Conservation (phyloP, 306 rosid genomes). For the Cucurbita moschata region DNA sequence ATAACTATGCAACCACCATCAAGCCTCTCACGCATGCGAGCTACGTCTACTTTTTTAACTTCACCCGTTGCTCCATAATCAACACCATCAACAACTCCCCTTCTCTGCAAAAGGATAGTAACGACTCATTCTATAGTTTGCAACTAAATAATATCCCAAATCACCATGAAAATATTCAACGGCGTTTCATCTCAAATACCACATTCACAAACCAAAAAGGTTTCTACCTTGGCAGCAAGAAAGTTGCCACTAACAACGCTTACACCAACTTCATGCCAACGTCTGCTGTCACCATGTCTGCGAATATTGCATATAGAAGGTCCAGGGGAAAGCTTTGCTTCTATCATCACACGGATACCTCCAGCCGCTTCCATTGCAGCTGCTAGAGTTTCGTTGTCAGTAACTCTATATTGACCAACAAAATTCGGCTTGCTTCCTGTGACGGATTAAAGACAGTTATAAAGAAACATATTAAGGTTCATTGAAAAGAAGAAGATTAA, state of each 20-base stretch:
- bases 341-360: conserved; percentile 64
- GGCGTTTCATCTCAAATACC: not conserved
- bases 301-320: conserved; percentile 88
- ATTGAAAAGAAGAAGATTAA: not conserved
- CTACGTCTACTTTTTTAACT: conserved; percentile 71
- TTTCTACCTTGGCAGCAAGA: conserved; percentile 85
- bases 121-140: conserved; percentile 1
- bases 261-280: conserved; percentile 87
- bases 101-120: conserved; percentile 47
- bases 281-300: conserved; percentile 85
- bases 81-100: conserved; percentile 77
- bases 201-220: not conserved
- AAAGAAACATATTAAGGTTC: not conserved
- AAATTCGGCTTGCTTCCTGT: conserved; percentile 62
- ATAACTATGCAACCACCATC: conserved; percentile 86
- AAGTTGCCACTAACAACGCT: conserved; percentile 96
- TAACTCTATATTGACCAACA: conserved; percentile 73
- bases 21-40: conserved; percentile 90
- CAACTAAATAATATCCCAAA: not conserved
- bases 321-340: conserved; percentile 94
- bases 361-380: conserved; percentile 98
- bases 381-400: conserved; percentile 53
- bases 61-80: conserved; percentile 98
- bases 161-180: not conserved
- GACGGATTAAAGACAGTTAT: conserved; percentile 11